Conservation (phyloP, 495 filamentous ascomycete species). For the Pyrenopolyporus hunteri region DNA sequence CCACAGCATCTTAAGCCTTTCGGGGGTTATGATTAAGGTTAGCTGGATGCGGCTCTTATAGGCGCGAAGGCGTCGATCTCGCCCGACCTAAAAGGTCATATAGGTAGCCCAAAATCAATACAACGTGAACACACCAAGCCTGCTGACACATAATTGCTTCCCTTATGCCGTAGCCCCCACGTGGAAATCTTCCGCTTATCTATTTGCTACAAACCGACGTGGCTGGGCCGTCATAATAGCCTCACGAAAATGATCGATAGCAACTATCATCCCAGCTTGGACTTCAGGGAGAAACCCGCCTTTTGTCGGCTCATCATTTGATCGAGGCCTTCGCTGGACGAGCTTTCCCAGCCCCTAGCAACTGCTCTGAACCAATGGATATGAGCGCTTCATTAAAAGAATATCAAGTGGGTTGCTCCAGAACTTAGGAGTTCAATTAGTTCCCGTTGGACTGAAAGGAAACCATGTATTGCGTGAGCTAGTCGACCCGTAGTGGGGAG, state of each 20-base stretch:
- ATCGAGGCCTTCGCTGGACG: neutral
- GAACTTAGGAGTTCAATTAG: slow-evolving; percentile 22
- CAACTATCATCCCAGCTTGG: slow-evolving; percentile 9
- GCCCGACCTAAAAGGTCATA: slow-evolving; percentile 2
- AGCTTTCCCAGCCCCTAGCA: neutral
- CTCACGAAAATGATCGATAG: slow-evolving; percentile 16
- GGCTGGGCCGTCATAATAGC: slow-evolving; percentile 25
- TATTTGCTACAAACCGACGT: slow-evolving; percentile 36
- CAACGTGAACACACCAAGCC: slow-evolving; percentile 1
- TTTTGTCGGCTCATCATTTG: slow-evolving; percentile 8
- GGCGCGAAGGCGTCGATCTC: slow-evolving; percentile 20
- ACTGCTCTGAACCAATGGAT: slow-evolving; percentile 4
- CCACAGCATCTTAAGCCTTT: slow-evolving; percentile 2
- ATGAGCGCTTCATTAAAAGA: slow-evolving; percentile 25
- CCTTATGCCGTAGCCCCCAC: slow-evolving; percentile 20
- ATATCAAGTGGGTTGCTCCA: slow-evolving; percentile 23
- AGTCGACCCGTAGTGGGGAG: slow-evolving; percentile 18
- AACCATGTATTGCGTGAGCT: slow-evolving; percentile 19
- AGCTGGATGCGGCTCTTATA: slow-evolving; percentile 31
- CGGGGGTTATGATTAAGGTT: slow-evolving; percentile 2
- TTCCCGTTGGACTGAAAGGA: slow-evolving; percentile 18
- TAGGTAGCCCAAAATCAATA: neutral
- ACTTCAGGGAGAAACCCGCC: neutral
- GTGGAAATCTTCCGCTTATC: slow-evolving; percentile 30
- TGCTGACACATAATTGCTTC: slow-evolving; percentile 18